phyloP scores from a whole-genome alignment of 2,329 filamentous ascomycete genomes.

The Cladosporium sp. region DNA sequence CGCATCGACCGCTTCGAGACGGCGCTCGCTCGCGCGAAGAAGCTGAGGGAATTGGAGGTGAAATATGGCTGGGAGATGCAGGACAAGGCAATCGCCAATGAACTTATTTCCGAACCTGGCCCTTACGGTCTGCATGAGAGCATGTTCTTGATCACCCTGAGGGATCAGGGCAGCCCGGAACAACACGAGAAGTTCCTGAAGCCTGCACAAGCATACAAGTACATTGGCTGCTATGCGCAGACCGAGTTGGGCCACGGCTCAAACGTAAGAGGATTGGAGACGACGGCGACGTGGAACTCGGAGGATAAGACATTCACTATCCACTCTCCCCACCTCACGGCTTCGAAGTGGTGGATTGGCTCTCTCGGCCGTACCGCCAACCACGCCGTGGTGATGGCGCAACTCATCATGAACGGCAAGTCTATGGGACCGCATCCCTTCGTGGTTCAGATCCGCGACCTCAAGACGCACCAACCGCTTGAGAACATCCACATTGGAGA shows the following conservation, averaged over 20 bases:
- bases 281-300: constrained; percentile 68
- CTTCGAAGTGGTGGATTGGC: constrained; percentile 83
- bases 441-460: constrained; percentile 67
- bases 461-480: constrained; percentile 65
- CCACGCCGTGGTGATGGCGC: constrained; percentile 74
- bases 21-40: constrained; percentile 67
- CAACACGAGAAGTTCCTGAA: constrained; percentile 71
- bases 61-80: constrained; percentile 64
- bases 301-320: constrained; percentile 71
- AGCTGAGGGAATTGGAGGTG: constrained; percentile 60
- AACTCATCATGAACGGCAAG: constrained; percentile 66
- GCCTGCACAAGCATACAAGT: constrained; percentile 63
- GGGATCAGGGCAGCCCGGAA: constrained; percentile 67
- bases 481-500: constrained; percentile 71
- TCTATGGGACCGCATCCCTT: constrained; percentile 72
- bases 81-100: constrained; percentile 61
- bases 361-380: constrained; percentile 72
- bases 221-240: constrained; percentile 76
- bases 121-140: constrained; percentile 69
- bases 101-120: constrained; percentile 68
- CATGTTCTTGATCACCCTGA: constrained; percentile 67
- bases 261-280: constrained; percentile 70
- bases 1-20: constrained; percentile 65
- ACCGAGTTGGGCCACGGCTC: constrained; percentile 77
- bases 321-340: constrained; percentile 68